phyloP scores from a whole-genome alignment of 352 stramenopile species.

The Phytophthora multivora region DNA sequence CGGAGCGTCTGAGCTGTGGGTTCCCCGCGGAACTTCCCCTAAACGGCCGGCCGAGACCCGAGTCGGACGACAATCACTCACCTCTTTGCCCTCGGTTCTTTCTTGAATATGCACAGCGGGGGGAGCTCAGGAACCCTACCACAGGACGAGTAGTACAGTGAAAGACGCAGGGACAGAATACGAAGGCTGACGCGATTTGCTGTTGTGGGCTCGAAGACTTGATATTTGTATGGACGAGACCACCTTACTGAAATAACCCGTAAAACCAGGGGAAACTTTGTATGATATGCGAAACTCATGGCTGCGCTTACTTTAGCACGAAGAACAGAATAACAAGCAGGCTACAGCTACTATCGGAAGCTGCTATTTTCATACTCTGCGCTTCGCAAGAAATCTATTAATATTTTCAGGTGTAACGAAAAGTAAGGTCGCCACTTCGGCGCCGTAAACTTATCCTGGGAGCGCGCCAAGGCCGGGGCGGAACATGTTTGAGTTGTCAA shows the following conservation, averaged over 20 bases:
- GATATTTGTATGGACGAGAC: slow-evolving; percentile 12
- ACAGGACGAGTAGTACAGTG: slow-evolving; percentile 22
- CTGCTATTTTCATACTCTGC: neutral
- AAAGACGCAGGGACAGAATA: slow-evolving; percentile 31
- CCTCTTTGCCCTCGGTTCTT: slow-evolving; percentile 30
- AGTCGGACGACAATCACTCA: slow-evolving; percentile 20
- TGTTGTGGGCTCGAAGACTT: slow-evolving; percentile 22
- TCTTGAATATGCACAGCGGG: slow-evolving; percentile 44
- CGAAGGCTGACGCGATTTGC: slow-evolving; percentile 14
- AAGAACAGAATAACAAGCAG: too few species aligned
- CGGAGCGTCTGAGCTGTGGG: neutral
- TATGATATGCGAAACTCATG: too few species aligned
- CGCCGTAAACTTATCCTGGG: slow-evolving; percentile 2
- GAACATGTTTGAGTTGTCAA: neutral
- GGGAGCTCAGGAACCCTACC: slow-evolving; percentile 31
- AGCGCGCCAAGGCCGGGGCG: slow-evolving; percentile 2
- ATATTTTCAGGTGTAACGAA: neutral
- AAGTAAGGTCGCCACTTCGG: neutral
- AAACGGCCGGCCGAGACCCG: neutral
- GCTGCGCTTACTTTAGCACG: too few species aligned
- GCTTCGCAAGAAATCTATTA: neutral
- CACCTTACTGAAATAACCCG: neutral
- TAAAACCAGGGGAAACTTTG: neutral
- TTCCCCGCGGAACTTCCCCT: too few species aligned
- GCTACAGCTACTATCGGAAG: neutral